Evolutionary conservation across 139 green algal genomes (phyloP).

Genomic region (Chlamydomonas schloesseri): DNA sequence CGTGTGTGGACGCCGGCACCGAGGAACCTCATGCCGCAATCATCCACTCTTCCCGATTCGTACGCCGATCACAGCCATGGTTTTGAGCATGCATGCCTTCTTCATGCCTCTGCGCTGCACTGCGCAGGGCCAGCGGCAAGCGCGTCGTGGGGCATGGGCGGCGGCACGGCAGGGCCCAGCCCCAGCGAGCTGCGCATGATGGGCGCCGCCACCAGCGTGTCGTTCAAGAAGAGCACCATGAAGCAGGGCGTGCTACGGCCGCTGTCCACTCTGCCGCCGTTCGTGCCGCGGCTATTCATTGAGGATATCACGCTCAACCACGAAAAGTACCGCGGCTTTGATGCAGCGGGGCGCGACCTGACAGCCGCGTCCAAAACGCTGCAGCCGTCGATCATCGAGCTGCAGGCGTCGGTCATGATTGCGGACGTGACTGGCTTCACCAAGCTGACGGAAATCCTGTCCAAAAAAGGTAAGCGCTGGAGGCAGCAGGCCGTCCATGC

Average conservation of each 20-base stretch:
- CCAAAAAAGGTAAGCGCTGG: conserved; percentile 56
- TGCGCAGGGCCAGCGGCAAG: too few species aligned
- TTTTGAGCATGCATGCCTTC: too few species aligned
- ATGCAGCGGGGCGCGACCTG: conserved; percentile 39
- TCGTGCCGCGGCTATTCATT: conserved; percentile 74
- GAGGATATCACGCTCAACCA: conserved; percentile 59
- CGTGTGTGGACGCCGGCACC: too few species aligned
- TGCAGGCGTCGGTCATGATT: conserved; percentile 78
- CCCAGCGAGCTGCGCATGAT: conserved; percentile 30
- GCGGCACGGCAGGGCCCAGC: conserved; percentile 6
- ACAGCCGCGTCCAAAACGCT: conserved; percentile 45
- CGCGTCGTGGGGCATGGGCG: background rate
- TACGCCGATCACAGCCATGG: too few species aligned
- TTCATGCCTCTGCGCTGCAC: too few species aligned
- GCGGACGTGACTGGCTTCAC: conserved; percentile 90
- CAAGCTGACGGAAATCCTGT: conserved; percentile 81
- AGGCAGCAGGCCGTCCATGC: too few species aligned
- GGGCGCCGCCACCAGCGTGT: conserved; percentile 19
- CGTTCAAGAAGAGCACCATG: conserved; percentile 45
- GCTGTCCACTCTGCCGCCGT: conserved; percentile 64
- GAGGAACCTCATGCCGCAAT: too few species aligned
- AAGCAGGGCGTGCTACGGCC: conserved; percentile 44
- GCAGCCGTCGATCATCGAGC: conserved; percentile 61
- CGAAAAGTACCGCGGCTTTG: conserved; percentile 52
- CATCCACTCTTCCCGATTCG: too few species aligned